Evolutionary conservation across 163 green algal genomes (phyloP).

Genomic region (Volvox carteri): DNA sequence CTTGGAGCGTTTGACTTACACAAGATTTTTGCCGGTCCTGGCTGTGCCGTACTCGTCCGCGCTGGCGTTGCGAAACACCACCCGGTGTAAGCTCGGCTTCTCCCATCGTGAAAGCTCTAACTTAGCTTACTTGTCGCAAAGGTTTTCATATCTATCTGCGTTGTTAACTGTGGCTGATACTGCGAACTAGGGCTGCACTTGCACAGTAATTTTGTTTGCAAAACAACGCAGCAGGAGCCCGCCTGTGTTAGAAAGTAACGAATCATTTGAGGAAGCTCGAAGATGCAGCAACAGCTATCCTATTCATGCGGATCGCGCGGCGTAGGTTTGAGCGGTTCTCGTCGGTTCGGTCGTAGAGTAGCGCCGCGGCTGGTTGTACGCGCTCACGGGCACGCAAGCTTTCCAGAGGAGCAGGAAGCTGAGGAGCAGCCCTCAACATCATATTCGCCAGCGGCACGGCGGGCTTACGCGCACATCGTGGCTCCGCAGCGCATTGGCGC

Average conservation of each 20-base stretch:
- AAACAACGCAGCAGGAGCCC: too few species aligned
- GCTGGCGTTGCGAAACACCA: not conserved
- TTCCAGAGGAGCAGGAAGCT: slow-evolving; percentile 13
- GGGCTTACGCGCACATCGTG: not conserved
- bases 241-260: too few species aligned
- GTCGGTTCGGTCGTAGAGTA: not conserved
- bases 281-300: slow-evolving; percentile 6
- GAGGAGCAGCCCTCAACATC: slow-evolving; percentile 7
- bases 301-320: not conserved
- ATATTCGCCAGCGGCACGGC: slow-evolving; percentile 15
- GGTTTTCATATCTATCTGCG: too few species aligned
- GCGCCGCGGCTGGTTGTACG: not conserved
- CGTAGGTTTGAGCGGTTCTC: not conserved
- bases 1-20: too few species aligned
- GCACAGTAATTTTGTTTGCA: too few species aligned
- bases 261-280: not conserved
- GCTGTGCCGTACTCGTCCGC: not conserved
- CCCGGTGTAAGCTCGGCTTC: not conserved
- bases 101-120: not conserved
- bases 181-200: too few species aligned
- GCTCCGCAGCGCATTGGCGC: slow-evolving; percentile 7
- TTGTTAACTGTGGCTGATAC: too few species aligned
- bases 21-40: too few species aligned
- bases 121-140: too few species aligned
- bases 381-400: not conserved